Percentiles rank a stretch among this genome's conserved stretches.
Conservation (phyloP, 1,139 yeast genomes). For the Saccharomyces hybrid region DNA sequence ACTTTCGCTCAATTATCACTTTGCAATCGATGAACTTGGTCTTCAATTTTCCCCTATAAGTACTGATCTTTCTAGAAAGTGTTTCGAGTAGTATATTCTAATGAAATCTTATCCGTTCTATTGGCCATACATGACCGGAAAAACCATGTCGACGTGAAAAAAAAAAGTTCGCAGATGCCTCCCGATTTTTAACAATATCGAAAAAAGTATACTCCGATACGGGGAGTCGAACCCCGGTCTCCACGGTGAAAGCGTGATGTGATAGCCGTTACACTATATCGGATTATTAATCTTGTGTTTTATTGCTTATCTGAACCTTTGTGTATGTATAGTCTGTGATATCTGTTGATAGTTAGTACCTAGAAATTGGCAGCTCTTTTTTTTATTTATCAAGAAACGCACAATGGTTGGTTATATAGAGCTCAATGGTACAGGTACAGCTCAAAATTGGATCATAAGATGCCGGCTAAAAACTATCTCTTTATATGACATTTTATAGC, state of each 20-base stretch:
- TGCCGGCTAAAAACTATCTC: too few species aligned
- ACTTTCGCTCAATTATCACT: neutral
- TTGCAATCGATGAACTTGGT: neutral
- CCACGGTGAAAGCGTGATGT: constrained; percentile 35
- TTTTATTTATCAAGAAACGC: too few species aligned
- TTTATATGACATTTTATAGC: too few species aligned
- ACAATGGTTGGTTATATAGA: too few species aligned
- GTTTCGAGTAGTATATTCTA: neutral
- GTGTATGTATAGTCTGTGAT: too few species aligned
- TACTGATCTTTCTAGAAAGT: neutral
- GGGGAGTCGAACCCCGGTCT: constrained; percentile 36
- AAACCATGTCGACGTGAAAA: constrained; percentile 2
- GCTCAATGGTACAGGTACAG: too few species aligned
- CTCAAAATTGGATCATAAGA: too few species aligned
- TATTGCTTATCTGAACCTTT: neutral
- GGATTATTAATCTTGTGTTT: constrained; percentile 21
- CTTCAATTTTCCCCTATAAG: neutral
- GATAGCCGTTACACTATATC: constrained; percentile 34
- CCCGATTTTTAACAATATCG: too few species aligned
- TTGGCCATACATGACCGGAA: neutral
- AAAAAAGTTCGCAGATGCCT: constrained; percentile 1
- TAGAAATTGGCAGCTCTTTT: too few species aligned
- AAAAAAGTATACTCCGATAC: constrained; percentile 27
- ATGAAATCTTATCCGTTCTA: neutral
- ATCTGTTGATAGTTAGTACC: too few species aligned